Conservation (phyloP, 2,329 filamentous ascomycete genomes). For the Sporothrix protearum region DNA sequence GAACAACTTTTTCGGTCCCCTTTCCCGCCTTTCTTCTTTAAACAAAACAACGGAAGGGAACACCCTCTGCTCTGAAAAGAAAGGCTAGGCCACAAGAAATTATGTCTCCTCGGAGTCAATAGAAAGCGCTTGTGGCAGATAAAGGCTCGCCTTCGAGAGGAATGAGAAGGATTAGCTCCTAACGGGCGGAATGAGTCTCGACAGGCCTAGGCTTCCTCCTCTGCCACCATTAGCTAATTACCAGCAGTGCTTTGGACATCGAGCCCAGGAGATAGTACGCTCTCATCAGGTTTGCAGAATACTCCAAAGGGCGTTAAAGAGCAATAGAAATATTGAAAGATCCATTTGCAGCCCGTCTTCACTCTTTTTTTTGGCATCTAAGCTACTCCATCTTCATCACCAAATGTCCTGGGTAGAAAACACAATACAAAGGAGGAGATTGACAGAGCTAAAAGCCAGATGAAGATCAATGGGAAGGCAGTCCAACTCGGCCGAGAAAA, state of each 20-base stretch:
- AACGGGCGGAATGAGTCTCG: not conserved
- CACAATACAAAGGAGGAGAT: not conserved
- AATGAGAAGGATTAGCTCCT: not conserved
- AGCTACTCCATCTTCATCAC: not conserved
- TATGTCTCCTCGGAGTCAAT: not conserved
- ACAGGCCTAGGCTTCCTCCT: not conserved
- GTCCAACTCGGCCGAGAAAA: not conserved
- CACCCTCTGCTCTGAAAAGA: not conserved
- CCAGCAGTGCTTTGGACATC: not conserved
- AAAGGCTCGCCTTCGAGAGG: not conserved
- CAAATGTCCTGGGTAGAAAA: not conserved
- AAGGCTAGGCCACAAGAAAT: not conserved
- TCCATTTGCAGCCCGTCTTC: no score
- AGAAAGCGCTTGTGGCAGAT: not conserved
- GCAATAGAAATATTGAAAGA: no score
- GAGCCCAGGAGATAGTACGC: not conserved
- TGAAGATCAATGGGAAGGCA: not conserved
- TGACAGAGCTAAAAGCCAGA: not conserved
- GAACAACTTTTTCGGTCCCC: not conserved
- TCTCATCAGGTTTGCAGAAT: not conserved
- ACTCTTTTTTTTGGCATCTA: no score
- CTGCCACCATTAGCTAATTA: not conserved
- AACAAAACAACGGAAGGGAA: not conserved
- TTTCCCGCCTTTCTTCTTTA: not conserved
- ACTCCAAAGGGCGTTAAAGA: not conserved